Base-by-base conservation (phyloP, 129 eudicot species). In the Calendula officinalis region DNA sequence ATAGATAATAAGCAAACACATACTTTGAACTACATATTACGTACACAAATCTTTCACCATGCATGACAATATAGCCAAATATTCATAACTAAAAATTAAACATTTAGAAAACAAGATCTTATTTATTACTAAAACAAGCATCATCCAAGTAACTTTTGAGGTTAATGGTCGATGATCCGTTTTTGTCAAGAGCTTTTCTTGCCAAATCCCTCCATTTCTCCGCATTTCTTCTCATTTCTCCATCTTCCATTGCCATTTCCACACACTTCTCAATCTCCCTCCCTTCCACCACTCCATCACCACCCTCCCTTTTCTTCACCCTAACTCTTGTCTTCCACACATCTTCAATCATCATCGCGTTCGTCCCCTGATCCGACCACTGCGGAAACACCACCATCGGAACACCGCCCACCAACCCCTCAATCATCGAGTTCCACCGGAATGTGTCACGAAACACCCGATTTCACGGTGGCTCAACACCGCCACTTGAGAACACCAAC, bases 151-250 rank as follows among this genome's bases (percentile, higher is more conserved):
- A 59, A 37, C 46, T 33, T 37, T 15, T 32, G 6, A 59, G 64
- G 45, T 59, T 59, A 33, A 39, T 14, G 3, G 32, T 5, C 5
- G 48, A 59, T 0, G 64, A 59, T 6, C 64, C 64, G 17, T 14
- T 34, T 14, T 38, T 16, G 3, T 15, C 13, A 9, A 59, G 7
- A 59, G 64, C 64, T 59, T 59, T 34, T 14, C 46, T 38, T 39
- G 64, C 46, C 46, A 38, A 59, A 59, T 59, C 32, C 33, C 47
- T 59, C 64, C 64, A 59, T 59, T 59, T 59, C 33, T 59, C 35
- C 0, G 64, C 64, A 36, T 59, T 59, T 40, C 48, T 56, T 56
- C 1, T 35, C 62, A 56, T 56, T 5, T 56, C 43, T 0, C 9
- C 41, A 6, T 56, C 62, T 33, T 11, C 40, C 13, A 38, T 59